Evolutionary conservation across 2,329 filamentous ascomycete genomes (phyloP), one percentile per base, ranked within the genome.

Genomic region (Mycosphaerella sp.): DNA sequence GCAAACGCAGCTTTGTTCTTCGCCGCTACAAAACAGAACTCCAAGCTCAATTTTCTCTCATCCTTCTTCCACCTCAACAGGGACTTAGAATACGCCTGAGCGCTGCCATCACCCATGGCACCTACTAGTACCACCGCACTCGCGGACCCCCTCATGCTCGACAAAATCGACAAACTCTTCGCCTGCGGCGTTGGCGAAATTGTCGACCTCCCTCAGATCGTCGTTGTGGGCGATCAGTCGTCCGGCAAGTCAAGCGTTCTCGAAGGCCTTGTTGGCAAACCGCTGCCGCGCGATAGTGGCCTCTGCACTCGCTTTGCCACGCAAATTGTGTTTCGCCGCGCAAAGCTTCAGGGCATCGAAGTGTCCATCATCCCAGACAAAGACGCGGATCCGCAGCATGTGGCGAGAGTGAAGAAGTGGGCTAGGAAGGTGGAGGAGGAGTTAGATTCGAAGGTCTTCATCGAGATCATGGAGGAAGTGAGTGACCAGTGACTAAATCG

Each of bases 241-340:
- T 76, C 76, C 0, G 82, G 82, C 2, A 85, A 85, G 63, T 81
- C 77, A 11, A 83, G 79, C 0, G 80, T 85, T 0, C 74, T 86
- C 0, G 79, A 85, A 58, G 83, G 82, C 1, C 79, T 86, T 34
- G 80, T 81, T 0, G 74, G 77, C 9, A 61, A 60, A 52, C 74
- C 74, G 0, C 82, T 85, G 34, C 78, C 80, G 0, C 70, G 76
- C 6, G 78, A 81, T 9, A 75, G 75, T 12, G 76, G 70, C 17
- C 55, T 80, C 0, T 83, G 80, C 62, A 85, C 82, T 0, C 73
- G 79, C 0, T 66, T 65, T 46, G 64, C 63, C 2, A 67, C 65
- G 5, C 26, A 67, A 50, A 54, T 67, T 34, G 56, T 64, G 17
- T 62, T 67, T 31, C 58, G 62, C 11, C 55, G 62, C 12, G 55